Evolutionary conservation across 179 eudicot species (phyloP).

Genomic region (Spinacia oleracea): DNA sequence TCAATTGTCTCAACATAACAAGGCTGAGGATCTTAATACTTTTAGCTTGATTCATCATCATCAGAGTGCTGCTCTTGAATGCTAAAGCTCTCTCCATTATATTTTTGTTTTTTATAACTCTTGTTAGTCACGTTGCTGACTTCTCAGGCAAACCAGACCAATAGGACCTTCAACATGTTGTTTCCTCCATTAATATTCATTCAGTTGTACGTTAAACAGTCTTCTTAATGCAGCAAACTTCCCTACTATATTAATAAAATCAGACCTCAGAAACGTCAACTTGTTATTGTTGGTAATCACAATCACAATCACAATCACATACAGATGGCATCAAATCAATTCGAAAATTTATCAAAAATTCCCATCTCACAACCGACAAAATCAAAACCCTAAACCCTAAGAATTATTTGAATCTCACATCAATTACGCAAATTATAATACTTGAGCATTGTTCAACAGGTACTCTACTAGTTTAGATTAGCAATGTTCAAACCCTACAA

Average conservation of each 20-base stretch:
- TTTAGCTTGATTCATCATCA: background rate
- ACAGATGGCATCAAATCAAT: constrained; percentile 7
- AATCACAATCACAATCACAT: background rate
- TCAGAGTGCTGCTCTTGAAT: background rate
- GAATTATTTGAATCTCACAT: background rate
- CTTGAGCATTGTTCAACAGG: no score
- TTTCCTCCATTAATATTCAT: background rate
- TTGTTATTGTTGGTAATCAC: no score
- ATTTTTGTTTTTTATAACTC: background rate
- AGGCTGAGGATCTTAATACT: background rate
- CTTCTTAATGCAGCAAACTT: background rate
- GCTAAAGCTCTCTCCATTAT: background rate
- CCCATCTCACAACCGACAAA: background rate
- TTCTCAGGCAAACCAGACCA: background rate
- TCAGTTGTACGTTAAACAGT: background rate
- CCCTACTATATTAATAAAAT: background rate
- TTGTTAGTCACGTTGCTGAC: no score
- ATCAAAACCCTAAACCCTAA: background rate
- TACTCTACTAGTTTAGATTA: no score
- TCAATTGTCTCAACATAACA: background rate
- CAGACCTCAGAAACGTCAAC: background rate
- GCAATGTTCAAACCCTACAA: no score
- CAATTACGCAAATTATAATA: background rate
- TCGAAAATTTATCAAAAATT: background rate
- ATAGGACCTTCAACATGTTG: background rate